A percentile compares a stretch with the other conserved stretches of the same genome.
Conservation (phyloP, 1,139 yeast species). For the Diutina scorzettiae region DNA sequence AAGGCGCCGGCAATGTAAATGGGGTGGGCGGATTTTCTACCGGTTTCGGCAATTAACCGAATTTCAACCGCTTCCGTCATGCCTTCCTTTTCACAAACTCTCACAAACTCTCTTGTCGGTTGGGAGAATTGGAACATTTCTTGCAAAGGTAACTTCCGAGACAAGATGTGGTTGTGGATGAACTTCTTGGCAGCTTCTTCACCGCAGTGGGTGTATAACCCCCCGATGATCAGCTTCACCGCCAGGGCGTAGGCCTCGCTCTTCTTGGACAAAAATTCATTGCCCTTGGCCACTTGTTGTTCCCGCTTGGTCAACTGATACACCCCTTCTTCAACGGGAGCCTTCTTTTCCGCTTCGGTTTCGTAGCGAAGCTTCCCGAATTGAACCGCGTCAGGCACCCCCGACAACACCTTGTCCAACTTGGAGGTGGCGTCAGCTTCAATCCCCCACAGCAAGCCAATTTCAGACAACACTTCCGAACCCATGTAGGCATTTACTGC, state of each 20-base stretch:
- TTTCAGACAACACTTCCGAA: constrained; percentile 43
- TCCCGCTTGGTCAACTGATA: constrained; percentile 31
- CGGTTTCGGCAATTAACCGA: constrained; percentile 84
- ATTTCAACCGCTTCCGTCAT: constrained; percentile 61
- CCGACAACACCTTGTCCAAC: constrained; percentile 55
- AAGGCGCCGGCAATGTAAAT: constrained; percentile 88
- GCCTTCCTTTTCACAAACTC: constrained; percentile 69
- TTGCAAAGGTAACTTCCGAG: constrained; percentile 65
- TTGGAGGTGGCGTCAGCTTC: constrained; percentile 58
- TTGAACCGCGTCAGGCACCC: constrained; percentile 52
- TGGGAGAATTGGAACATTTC: constrained; percentile 69
- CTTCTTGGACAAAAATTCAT: constrained; percentile 19
- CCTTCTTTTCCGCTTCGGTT: constrained; percentile 19
- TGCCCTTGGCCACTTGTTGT: constrained; percentile 8
- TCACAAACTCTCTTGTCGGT: constrained; percentile 77
- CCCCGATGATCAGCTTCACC: constrained; percentile 64
- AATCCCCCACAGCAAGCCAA: constrained; percentile 82
- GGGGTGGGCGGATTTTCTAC: constrained; percentile 76
- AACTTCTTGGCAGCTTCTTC: constrained; percentile 50
- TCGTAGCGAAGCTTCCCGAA: constrained; percentile 54
- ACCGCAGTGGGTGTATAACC: constrained; percentile 55
- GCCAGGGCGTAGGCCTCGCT: constrained; percentile 39
- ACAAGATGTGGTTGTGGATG: constrained; percentile 59
- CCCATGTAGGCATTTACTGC: constrained; percentile 70
- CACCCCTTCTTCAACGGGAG: constrained; percentile 37